Evolutionary conservation across 768 basidiomycete species (phyloP).

Genomic region (Psilocybe subaeruginosa): DNA sequence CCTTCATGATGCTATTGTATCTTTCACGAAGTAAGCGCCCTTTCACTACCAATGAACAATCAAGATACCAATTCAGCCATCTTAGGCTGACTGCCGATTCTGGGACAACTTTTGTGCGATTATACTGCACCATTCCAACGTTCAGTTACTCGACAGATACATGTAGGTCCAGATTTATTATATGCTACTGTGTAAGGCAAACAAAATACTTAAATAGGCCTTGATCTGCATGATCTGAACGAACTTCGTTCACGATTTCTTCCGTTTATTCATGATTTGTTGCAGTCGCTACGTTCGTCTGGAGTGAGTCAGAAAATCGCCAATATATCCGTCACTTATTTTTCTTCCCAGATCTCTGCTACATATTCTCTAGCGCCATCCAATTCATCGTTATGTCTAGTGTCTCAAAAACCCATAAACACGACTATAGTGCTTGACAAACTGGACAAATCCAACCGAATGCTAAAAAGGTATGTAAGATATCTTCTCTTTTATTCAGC

Average conservation of each 20-base stretch:
- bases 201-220: slow-evolving; percentile 37
- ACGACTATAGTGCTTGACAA: slow-evolving; percentile 46
- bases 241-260: slow-evolving; percentile 65
- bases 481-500: background rate
- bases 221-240: slow-evolving; percentile 72
- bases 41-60: background rate
- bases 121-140: slow-evolving; percentile 71
- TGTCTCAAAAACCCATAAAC: slow-evolving; percentile 49
- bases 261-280: slow-evolving; percentile 63
- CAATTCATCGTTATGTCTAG: slow-evolving; percentile 58
- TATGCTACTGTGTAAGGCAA: background rate
- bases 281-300: slow-evolving; percentile 59
- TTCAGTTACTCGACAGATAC: slow-evolving; percentile 61
- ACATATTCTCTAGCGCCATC: slow-evolving; percentile 68
- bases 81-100: slow-evolving; percentile 51
- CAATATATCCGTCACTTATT: slow-evolving; percentile 1
- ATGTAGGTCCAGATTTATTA: slow-evolving; percentile 41
- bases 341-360: slow-evolving; percentile 50
- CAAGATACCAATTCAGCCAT: background rate
- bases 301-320: slow-evolving; percentile 47
- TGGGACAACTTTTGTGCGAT: slow-evolving; percentile 49
- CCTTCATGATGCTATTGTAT: slow-evolving; percentile 58
- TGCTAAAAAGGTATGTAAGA: slow-evolving; percentile 19
- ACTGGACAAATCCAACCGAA: slow-evolving; percentile 28
- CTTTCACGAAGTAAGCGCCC: slow-evolving; percentile 58